Base-by-base conservation (phyloP, 345 rosid genomes). In the Viola odorata region DNA sequence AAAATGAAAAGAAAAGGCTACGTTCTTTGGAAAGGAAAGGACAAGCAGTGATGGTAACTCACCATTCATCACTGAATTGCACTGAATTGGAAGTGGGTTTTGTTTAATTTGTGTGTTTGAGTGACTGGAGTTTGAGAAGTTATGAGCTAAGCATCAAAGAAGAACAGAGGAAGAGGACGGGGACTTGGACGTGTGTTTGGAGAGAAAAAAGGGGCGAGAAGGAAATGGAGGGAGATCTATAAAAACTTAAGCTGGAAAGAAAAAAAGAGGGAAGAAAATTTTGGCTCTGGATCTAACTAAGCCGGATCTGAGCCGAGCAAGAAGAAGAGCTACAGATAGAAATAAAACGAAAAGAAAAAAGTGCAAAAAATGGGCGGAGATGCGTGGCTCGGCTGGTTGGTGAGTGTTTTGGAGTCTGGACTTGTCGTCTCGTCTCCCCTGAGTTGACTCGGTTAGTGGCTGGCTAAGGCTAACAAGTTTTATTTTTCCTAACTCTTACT, bases 281-380 rank as follows among this genome's bases (percentile, higher is more conserved):
- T 73, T 70, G 78, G 87, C 81, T 77, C 73, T 69, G 71, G 60
- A 70, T 63, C 68, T 50, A 69, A 76, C 71, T 73, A 45, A 71
- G 85, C 80, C 80, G 77, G 83, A 88, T 83, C 89, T 73, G 69
- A 81, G 92, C 86, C 82, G 87, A 78, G 75, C 66, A 37, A 44
- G 65, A 56, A 12, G 45, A 50, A 64, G 68, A 52, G 11, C 13
- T 44, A 37, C 45, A 50, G 42, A 37, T 53, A 37, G 69, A 55
- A 10, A 47, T 7, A 47, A 11, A 47, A 47, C 50, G 7, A 47
- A 47, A 47, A 10, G 13, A 4, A 7, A 47, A 23, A 23, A 23
- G 1, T 23, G 32, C 32, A 23, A 23, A 23, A 23, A 23, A 23
- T 23, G 1, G 32, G 8, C 11, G 45, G 11, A 42, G 45, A 7